Conservation (phyloP, 2,329 filamentous ascomycete species). For the Macrophomina tecta region DNA sequence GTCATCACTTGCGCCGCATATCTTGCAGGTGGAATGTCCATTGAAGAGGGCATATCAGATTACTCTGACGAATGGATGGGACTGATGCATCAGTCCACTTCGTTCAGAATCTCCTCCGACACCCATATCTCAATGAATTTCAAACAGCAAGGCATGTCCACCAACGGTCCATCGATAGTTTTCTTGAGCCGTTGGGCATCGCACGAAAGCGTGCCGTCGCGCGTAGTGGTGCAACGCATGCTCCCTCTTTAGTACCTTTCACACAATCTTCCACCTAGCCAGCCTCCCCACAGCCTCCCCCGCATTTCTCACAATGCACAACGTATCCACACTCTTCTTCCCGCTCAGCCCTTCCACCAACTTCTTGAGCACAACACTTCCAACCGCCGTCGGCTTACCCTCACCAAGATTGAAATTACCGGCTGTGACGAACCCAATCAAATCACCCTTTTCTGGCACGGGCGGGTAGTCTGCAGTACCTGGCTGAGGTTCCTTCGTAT, state of each 20-base stretch:
- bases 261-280: conserved; percentile 70
- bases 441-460: conserved; percentile 74
- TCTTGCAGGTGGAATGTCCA: too few species aligned
- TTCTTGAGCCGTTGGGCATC: too few species aligned
- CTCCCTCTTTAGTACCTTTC: neutral
- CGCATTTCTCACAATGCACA: conserved; percentile 82
- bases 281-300: conserved; percentile 81
- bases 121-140: too few species aligned
- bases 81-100: too few species aligned
- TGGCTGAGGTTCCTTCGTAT: conserved; percentile 29
- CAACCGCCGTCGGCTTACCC: conserved; percentile 78
- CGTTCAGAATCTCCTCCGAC: too few species aligned
- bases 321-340: conserved; percentile 41
- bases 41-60: too few species aligned
- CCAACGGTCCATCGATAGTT: too few species aligned
- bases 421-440: conserved; percentile 89
- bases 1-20: neutral
- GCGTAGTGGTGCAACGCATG: too few species aligned
- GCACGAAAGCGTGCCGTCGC: too few species aligned
- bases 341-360: conserved; percentile 56
- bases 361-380: conserved; percentile 68
- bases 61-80: too few species aligned
- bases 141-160: too few species aligned
- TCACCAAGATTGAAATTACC: conserved; percentile 81
- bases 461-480: conserved; percentile 61